phyloP scores from a whole-genome alignment of 371 early-diverging fungal species.

The Mucor plumbeus region DNA sequence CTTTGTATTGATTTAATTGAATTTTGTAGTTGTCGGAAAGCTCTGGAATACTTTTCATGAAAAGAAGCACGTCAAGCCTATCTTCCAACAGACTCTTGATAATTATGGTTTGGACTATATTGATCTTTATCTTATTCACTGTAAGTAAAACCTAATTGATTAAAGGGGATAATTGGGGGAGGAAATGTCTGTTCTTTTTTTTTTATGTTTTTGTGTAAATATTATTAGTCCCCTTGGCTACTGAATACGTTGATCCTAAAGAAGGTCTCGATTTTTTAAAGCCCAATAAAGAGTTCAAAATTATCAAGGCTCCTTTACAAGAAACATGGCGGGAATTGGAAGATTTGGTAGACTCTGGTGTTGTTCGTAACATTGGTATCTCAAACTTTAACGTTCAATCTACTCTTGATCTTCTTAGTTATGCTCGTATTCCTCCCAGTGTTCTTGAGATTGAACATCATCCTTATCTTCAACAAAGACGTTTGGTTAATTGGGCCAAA shows the following conservation, averaged over 20 bases:
- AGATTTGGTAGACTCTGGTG: conserved; percentile 50
- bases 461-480: conserved; percentile 36
- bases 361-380: conserved; percentile 60
- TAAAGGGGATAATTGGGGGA: no score
- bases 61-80: conserved; percentile 54
- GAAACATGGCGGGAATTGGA: conserved; percentile 51
- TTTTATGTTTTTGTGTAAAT: no score
- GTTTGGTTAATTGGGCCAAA: conserved; percentile 11
- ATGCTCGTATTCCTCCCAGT: conserved; percentile 40
- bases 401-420: conserved; percentile 40
- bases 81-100: conserved; percentile 50
- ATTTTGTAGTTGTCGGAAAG: conserved; percentile 66
- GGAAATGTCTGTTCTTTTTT: neutral
- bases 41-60: conserved; percentile 69
- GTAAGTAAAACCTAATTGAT: neutral
- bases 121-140: conserved; percentile 66
- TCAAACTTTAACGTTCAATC: conserved; percentile 60
- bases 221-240: conserved; percentile 23
- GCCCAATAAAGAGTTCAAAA: conserved; percentile 7
- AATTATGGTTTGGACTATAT: conserved; percentile 62
- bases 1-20: no score
- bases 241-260: conserved; percentile 11
- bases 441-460: conserved; percentile 61
- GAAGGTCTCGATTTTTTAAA: conserved; percentile 27
- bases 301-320: conserved; percentile 53